phyloP scores from a whole-genome alignment of 2,329 filamentous ascomycete species.

The Pseudodiploospora longispora region DNA sequence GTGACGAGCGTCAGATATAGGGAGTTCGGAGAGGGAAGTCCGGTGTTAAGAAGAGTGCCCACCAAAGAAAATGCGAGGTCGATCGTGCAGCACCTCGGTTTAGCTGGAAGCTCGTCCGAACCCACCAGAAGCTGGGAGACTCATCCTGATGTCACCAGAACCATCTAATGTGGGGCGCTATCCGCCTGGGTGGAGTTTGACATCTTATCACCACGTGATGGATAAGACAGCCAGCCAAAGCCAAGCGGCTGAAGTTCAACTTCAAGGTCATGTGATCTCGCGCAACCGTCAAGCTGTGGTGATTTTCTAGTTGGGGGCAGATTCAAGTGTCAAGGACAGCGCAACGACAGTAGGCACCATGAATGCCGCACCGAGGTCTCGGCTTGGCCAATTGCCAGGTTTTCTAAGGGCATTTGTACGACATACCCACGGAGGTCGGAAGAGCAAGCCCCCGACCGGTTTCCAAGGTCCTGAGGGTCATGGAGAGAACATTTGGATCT shows the following conservation, averaged over 20 bases:
- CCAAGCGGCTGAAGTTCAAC: not conserved
- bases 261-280: slow-evolving; percentile 17
- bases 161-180: slow-evolving; percentile 14
- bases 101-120: slow-evolving; percentile 18
- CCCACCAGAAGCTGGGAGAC: slow-evolving; percentile 22
- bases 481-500: slow-evolving; percentile 52
- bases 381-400: slow-evolving; percentile 35
- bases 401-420: slow-evolving; percentile 35
- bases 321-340: not conserved
- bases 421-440: slow-evolving; percentile 21
- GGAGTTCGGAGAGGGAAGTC: no score
- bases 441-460: slow-evolving; percentile 15
- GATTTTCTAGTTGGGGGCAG: slow-evolving; percentile 10
- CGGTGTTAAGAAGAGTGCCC: no score
- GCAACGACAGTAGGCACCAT: slow-evolving; percentile 23
- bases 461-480: slow-evolving; percentile 30
- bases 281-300: slow-evolving; percentile 1
- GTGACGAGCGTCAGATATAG: no score
- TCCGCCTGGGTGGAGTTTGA: slow-evolving; percentile 12
- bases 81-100: slow-evolving; percentile 12
- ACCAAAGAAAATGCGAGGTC: slow-evolving; percentile 14
- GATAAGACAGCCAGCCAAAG: not conserved
- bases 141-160: slow-evolving; percentile 27
- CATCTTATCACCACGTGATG: slow-evolving; percentile 22
- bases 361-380: slow-evolving; percentile 26